phyloP scores from a whole-genome alignment of 2,329 filamentous ascomycete genomes.

The Orbilia brochopaga region DNA sequence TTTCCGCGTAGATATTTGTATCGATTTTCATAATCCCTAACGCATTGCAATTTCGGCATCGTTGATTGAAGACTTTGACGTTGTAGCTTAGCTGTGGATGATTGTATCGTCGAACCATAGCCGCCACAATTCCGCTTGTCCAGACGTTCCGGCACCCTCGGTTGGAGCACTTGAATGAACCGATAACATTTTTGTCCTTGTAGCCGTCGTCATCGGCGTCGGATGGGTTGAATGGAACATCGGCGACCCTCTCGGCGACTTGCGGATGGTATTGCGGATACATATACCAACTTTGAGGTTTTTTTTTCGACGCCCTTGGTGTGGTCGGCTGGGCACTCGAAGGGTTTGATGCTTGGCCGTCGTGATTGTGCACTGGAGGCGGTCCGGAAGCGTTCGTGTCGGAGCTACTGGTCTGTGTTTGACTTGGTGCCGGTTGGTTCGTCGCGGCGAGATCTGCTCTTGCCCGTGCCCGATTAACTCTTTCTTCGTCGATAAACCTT shows the following conservation, averaged over 20 bases:
- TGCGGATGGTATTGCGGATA: slow-evolving; percentile 13
- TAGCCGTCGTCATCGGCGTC: neutral
- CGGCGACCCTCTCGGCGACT: slow-evolving; percentile 11
- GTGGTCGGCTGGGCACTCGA: too few species aligned
- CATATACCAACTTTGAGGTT: slow-evolving; percentile 6
- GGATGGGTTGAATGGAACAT: neutral
- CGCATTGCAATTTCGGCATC: too few species aligned
- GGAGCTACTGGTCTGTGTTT: neutral
- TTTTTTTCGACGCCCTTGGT: neutral
- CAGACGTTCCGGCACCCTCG: neutral
- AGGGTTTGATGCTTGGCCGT: too few species aligned
- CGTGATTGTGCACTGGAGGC: too few species aligned
- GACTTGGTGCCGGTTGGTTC: neutral
- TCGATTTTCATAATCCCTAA: too few species aligned
- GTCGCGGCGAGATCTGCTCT: neutral
- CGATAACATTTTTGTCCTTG: neutral
- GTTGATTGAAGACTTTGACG: too few species aligned
- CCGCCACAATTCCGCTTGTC: slow-evolving; percentile 11
- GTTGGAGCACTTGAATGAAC: slow-evolving; percentile 16
- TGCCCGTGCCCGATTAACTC: slow-evolving; percentile 6
- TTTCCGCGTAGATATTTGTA: too few species aligned
- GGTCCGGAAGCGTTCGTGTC: too few species aligned
- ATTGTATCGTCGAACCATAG: neutral
- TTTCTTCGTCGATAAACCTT: slow-evolving; percentile 28
- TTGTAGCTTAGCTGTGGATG: too few species aligned